Evolutionary conservation across 2,329 filamentous ascomycete species (phyloP), one percentile per base, ranked within the genome.

Genomic region (Cercospora zeae-maydis): DNA sequence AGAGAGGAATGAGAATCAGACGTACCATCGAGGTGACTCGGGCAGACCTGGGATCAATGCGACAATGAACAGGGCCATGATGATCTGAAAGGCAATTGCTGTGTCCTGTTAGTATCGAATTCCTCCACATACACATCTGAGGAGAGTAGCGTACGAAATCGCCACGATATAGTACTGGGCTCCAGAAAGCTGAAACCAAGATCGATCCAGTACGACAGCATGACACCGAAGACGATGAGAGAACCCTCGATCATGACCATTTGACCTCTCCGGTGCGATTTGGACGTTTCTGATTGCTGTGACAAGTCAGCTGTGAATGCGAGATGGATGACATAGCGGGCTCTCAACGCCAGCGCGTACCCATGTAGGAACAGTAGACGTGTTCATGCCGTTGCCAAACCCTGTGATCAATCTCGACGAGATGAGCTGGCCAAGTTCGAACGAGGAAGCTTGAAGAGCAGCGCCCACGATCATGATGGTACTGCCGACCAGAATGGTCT

Each of bases 181-280:
- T 81, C 70, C 11, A 71, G 16, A 63, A 74, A 75, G 34, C 63
- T 70, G 59, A 74, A 69, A 19, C 80, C 80, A 57, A 82, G 78
- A 65, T 83, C 80, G 65, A 82, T 75, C 81, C 81, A 81, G 74
- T 82, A 80, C 64, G 76, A 78, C 74, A 82, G 74, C 65, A 79
- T 81, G 60, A 82, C 79, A 65, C 81, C 81, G 59, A 79, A 80
- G 14, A 81, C 81, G 60, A 83, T 82, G 70, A 82, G 92, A 0
- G 93, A 93, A 73, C 97, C 97, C 76, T 98, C 93, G 69, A 98
- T 96, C 76, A 93, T 96, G 24, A 93, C 93, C 66, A 98, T 83
- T 77, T 93, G 93, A 64, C 93, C 93, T 71, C 93, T 85, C 76
- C 96, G 96, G 74, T 98, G 93, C 3, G 93, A 91, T 49, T 93